A percentile compares a stretch with the other conserved stretches of the same genome.
These are phyloP conservation scores for Phytopythium ostracodes DNA, from an alignment of 352 stramenopile genomes.

Conservation along the genomic window DNA sequence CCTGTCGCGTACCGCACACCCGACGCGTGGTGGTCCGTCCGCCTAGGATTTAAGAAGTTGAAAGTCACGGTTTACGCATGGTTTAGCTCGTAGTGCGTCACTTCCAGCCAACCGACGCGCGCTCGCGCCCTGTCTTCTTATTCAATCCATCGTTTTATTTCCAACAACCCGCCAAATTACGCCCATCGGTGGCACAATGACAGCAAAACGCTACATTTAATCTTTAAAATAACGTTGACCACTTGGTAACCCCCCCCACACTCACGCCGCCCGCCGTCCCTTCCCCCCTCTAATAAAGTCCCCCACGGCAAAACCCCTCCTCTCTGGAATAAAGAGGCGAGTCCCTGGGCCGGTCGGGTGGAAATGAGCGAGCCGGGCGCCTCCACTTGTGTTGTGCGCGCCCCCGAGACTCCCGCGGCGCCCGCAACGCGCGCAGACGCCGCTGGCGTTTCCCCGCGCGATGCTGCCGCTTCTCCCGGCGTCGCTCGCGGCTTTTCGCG, in stretches of 20 bases:
- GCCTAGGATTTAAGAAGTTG: no score
- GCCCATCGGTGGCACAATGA: no score
- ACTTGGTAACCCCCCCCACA: no score
- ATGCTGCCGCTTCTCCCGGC: background rate
- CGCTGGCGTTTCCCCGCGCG: background rate
- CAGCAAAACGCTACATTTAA: no score
- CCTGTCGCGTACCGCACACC: background rate
- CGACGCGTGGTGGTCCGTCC: background rate
- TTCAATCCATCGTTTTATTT: no score
- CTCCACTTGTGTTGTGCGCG: conserved; percentile 4
- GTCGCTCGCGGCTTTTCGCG: background rate
- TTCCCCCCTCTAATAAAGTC: background rate
- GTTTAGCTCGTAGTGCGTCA: no score
- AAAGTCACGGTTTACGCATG: no score
- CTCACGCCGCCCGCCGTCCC: background rate
- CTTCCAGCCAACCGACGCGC: no score
- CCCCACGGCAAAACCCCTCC: background rate
- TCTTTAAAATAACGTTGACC: no score
- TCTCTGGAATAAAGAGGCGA: background rate
- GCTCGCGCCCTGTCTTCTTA: no score
- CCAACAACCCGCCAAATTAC: no score
- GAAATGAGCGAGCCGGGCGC: background rate
- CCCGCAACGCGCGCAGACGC: background rate
- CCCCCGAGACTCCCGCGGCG: background rate
- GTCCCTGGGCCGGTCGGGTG: background rate